A percentile compares a stretch with the other conserved stretches of the same genome.
phyloP scores from a whole-genome alignment of 1,284 basidiomycete species.

The Wolfiporia cocos region DNA sequence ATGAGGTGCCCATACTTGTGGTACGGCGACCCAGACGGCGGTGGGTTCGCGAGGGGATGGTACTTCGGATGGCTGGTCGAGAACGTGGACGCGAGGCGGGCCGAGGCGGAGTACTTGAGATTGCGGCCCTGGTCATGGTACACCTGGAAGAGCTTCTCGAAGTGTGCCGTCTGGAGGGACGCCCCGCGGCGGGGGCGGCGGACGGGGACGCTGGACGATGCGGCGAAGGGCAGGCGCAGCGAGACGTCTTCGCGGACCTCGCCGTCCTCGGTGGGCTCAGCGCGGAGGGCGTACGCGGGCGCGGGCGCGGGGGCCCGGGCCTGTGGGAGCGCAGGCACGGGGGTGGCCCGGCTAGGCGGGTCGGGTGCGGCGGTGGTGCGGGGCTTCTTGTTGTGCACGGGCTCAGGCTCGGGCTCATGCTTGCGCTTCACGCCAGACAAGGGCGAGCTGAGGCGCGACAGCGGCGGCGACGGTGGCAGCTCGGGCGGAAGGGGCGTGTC shows the following conservation, averaged over 20 bases:
- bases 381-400: constrained; percentile 46
- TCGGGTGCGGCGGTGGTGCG: constrained; percentile 34
- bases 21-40: constrained; percentile 56
- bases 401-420: constrained; percentile 29
- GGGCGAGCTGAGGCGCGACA: constrained; percentile 58
- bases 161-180: constrained; percentile 28
- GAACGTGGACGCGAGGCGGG: constrained; percentile 67
- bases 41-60: constrained; percentile 53
- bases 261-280: constrained; percentile 30
- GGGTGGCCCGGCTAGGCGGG: constrained; percentile 35
- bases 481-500: constrained; percentile 50
- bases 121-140: constrained; percentile 56
- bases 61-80: constrained; percentile 58
- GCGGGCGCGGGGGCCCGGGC: constrained; percentile 19
- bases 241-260: constrained; percentile 29
- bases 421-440: constrained; percentile 55
- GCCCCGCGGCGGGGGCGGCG: constrained; percentile 58
- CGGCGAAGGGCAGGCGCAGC: constrained; percentile 18
- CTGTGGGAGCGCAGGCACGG: constrained; percentile 24
- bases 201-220: constrained; percentile 47
- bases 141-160: constrained; percentile 45
- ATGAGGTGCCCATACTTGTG: constrained; percentile 66
- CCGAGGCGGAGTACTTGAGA: constrained; percentile 72
- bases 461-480: constrained; percentile 56
- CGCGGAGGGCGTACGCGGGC: constrained; percentile 11